Conservation (phyloP, 331 rosid species). For the Quercus lobata region DNA sequence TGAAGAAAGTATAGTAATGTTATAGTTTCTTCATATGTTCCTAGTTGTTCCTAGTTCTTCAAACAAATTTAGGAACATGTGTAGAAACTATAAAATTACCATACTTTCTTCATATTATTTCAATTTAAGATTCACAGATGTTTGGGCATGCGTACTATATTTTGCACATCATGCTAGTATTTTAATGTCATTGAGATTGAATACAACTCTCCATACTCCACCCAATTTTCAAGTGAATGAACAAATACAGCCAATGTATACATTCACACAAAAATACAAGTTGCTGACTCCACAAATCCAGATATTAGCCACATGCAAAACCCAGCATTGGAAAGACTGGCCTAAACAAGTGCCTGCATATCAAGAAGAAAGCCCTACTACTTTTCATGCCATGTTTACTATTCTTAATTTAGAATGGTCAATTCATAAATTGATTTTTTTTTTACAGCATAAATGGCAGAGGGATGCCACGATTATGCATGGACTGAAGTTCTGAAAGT, state of each 20-base stretch:
- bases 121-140: not conserved
- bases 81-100: no score
- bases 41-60: no score
- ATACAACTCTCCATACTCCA: not conserved
- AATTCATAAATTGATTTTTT: no score
- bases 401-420: not conserved
- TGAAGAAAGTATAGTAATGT: no score
- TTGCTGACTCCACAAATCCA: not conserved
- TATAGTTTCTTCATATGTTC: no score
- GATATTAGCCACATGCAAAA: not conserved
- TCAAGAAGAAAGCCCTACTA: not conserved
- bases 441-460: no score
- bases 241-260: not conserved
- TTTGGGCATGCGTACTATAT: not conserved
- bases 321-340: not conserved
- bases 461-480: no score
- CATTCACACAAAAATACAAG: not conserved
- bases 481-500: no score
- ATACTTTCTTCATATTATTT: no score
- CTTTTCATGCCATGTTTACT: not conserved
- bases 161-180: not conserved
- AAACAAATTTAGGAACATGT: no score
- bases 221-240: not conserved
- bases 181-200: not conserved
- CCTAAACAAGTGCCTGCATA: not conserved